These are phyloP conservation scores for Diaporthe humulicola DNA, from an alignment of 2,329 filamentous ascomycete genomes.

Conservation along the genomic window DNA sequence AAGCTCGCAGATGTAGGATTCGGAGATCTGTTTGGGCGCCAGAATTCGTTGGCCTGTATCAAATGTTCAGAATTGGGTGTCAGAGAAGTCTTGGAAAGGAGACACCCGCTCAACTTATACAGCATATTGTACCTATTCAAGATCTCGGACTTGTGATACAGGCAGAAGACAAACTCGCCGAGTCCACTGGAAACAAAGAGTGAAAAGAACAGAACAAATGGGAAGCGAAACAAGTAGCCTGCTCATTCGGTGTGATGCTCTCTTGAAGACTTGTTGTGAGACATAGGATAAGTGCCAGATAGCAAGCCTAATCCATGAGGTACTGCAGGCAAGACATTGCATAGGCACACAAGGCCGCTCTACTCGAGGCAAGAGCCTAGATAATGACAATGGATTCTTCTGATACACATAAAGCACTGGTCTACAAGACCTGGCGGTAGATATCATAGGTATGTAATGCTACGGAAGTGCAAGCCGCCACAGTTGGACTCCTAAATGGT, in stretches of 20 bases:
- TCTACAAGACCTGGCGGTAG: neutral
- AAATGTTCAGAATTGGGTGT: neutral
- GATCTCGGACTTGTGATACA: neutral
- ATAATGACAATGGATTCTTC: neutral
- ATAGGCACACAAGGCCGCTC: neutral
- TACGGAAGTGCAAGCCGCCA: neutral
- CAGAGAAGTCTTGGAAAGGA: too few relatives aligned
- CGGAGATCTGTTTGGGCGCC: too few relatives aligned
- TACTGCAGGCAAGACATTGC: neutral
- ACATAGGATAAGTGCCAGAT: neutral
- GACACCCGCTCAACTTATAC: neutral
- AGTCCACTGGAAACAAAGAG: neutral
- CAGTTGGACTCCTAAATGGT: too few relatives aligned
- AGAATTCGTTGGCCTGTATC: neutral
- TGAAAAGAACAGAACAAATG: neutral
- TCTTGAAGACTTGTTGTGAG: neutral
- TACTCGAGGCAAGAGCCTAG: neutral
- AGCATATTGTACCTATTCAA: neutral
- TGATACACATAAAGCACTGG: too few relatives aligned
- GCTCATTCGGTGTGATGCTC: neutral
- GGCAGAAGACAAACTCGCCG: neutral
- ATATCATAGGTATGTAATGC: neutral
- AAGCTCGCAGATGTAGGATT: neutral
- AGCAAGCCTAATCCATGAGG: neutral
- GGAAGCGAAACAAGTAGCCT: neutral